phyloP scores from a whole-genome alignment of 495 filamentous ascomycete genomes.

The Podospora didyma region DNA sequence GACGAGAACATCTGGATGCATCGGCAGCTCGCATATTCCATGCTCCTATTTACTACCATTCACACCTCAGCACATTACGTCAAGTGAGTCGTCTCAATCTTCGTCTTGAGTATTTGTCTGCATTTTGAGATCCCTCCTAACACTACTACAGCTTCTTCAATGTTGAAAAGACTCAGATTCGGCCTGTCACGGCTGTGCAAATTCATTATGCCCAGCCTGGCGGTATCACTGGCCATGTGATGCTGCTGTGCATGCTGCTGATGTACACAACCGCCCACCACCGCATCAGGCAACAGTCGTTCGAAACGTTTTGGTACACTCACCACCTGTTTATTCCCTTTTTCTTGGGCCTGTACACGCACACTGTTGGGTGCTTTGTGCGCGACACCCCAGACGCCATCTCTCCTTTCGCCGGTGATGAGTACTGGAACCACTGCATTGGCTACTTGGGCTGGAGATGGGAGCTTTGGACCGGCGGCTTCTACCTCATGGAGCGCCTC shows the following conservation, averaged over 20 bases:
- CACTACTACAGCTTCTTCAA: conserved; percentile 75
- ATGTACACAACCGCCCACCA: conserved; percentile 97
- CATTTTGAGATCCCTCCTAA: conserved; percentile 19
- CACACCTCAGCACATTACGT: conserved; percentile 86
- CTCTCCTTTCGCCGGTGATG: conserved; percentile 76
- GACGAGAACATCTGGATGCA: conserved; percentile 98
- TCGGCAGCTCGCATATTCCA: conserved; percentile 85
- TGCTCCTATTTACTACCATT: conserved; percentile 76
- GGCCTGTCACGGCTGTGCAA: conserved; percentile 76
- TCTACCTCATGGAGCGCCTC: conserved; percentile 85
- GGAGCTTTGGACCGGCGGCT: conserved; percentile 81
- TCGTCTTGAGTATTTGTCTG: background rate
- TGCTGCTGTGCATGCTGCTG: conserved; percentile 96
- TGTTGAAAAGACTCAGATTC: conserved; percentile 80
- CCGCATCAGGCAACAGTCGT: conserved; percentile 93
- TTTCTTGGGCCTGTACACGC: conserved; percentile 87
- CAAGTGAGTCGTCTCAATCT: conserved; percentile 60
- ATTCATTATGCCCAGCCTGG: conserved; percentile 89
- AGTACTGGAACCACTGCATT: conserved; percentile 90
- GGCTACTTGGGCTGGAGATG: conserved; percentile 97
- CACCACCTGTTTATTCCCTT: conserved; percentile 98
- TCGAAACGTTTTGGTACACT: conserved; percentile 98
- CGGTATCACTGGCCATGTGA: conserved; percentile 94
- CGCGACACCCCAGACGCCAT: conserved; percentile 64
- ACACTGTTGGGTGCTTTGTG: conserved; percentile 95